A percentile compares a stretch with the other conserved stretches of the same genome.
These are phyloP conservation scores for Plasmodium vivax DNA, from an alignment of 169 alveolate genomes.

Conservation along the genomic window DNA sequence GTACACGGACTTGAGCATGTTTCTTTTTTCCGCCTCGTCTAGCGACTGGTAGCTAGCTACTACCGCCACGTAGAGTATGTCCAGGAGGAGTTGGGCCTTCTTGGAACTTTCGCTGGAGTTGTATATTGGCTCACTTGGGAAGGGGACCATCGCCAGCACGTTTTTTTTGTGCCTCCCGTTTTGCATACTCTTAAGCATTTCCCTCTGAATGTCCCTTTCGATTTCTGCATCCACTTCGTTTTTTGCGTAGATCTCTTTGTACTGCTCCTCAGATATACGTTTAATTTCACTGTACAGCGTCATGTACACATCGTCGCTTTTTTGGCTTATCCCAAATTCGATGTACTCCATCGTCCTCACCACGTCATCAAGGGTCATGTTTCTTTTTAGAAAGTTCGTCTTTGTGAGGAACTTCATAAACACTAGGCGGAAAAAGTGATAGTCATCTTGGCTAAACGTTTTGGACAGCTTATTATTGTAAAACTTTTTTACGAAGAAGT, in stretches of 20 bases:
- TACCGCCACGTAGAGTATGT: slow-evolving; percentile 45
- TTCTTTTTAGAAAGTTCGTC: slow-evolving; percentile 10
- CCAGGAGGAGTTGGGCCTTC: slow-evolving; percentile 29
- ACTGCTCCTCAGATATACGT: slow-evolving; percentile 12
- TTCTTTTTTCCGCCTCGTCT: slow-evolving; percentile 7
- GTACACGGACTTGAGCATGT: slow-evolving; percentile 31
- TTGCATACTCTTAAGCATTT: background rate
- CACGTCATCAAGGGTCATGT: slow-evolving; percentile 6
- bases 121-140: background rate
- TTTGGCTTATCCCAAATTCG: slow-evolving; percentile 29
- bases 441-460: slow-evolving; percentile 23
- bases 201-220: slow-evolving; percentile 19
- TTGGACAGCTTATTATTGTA: slow-evolving; percentile 28
- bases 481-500: slow-evolving; percentile 33
- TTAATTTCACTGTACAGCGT: slow-evolving; percentile 33
- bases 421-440: slow-evolving; percentile 69
- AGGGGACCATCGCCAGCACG: slow-evolving; percentile 28
- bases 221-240: slow-evolving; percentile 21
- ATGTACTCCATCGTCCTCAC: slow-evolving; percentile 16
- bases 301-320: slow-evolving; percentile 23
- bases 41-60: slow-evolving; percentile 11
- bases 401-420: slow-evolving; percentile 37
- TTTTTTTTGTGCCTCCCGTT: slow-evolving; percentile 8
- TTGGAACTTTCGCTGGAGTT: slow-evolving; percentile 7
- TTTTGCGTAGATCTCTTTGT: slow-evolving; percentile 11